Conservation (phyloP, 768 basidiomycete species). For the Phanerochaete carnosa region DNA sequence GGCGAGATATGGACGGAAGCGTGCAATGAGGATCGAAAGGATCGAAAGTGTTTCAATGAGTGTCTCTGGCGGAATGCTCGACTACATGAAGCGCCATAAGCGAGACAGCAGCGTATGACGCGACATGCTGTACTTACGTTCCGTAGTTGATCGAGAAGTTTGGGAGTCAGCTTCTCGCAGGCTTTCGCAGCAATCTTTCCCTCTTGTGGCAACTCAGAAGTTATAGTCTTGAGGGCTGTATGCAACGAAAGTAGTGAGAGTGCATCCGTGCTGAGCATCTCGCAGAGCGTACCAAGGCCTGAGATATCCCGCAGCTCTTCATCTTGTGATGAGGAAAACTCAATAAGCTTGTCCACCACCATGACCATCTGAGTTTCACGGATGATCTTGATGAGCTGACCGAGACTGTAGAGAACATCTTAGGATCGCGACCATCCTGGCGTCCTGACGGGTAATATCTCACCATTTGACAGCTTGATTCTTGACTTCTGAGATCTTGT, state of each 20-base stretch:
- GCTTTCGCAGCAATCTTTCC: slow-evolving; percentile 76
- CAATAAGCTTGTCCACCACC: slow-evolving; percentile 87
- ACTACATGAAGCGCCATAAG: slow-evolving; percentile 32
- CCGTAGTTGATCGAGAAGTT: slow-evolving; percentile 73
- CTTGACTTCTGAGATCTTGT: slow-evolving; percentile 97
- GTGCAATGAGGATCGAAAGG: slow-evolving; percentile 82
- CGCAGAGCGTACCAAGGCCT: slow-evolving; percentile 63
- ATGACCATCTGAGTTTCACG: slow-evolving; percentile 77
- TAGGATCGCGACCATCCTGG: neutral
- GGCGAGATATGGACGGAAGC: slow-evolving; percentile 72
- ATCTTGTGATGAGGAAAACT: slow-evolving; percentile 81
- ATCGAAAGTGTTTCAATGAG: slow-evolving; percentile 82
- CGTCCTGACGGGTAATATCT: slow-evolving; percentile 17
- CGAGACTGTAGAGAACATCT: slow-evolving; percentile 51
- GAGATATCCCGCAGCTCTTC: slow-evolving; percentile 95
- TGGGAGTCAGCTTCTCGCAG: slow-evolving; percentile 81
- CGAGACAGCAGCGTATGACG: neutral
- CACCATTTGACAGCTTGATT: slow-evolving; percentile 96
- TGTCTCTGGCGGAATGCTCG: slow-evolving; percentile 72
- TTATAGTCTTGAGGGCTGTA: slow-evolving; percentile 91
- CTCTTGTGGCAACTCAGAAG: slow-evolving; percentile 81
- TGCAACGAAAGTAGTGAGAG: neutral
- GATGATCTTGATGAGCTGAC: slow-evolving; percentile 87
- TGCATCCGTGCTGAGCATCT: neutral
- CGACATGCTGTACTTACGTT: slow-evolving; percentile 48